phyloP scores from a whole-genome alignment of 306 rosid genomes.

The Cicer judaicum region DNA sequence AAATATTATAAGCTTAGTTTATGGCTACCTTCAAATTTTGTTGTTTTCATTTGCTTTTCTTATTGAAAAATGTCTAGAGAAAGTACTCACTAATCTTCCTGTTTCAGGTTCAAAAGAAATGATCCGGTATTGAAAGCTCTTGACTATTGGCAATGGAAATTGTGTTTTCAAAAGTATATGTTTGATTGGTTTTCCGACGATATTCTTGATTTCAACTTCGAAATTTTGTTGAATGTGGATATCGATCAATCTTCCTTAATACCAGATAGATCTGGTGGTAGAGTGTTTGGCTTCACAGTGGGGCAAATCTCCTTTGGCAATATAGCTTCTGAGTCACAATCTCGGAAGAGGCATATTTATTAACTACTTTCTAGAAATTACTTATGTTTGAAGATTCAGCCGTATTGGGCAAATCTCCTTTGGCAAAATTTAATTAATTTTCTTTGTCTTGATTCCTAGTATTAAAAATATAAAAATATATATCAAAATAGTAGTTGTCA shows the following conservation, averaged over 20 bases:
- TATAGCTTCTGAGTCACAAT: slow-evolving; percentile 45
- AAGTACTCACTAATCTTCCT: slow-evolving; percentile 40
- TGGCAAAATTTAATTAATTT: slow-evolving; percentile 61
- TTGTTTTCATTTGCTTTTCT: slow-evolving; percentile 31
- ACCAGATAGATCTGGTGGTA: slow-evolving; percentile 35
- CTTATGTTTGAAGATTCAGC: slow-evolving; percentile 50
- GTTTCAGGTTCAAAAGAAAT: slow-evolving; percentile 63
- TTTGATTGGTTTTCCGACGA: slow-evolving; percentile 48
- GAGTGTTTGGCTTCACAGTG: slow-evolving; percentile 44
- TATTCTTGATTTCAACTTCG: slow-evolving; percentile 38
- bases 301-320: slow-evolving; percentile 97
- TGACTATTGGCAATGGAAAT: slow-evolving; percentile 44
- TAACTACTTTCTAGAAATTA: slow-evolving; percentile 38
- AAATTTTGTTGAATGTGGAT: slow-evolving; percentile 45
- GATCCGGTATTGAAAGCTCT: slow-evolving; percentile 46
- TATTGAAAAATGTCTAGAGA: slow-evolving; percentile 23
- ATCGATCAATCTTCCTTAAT: slow-evolving; percentile 39
- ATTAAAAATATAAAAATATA: slow-evolving; percentile 28
- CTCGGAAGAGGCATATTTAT: slow-evolving; percentile 46
- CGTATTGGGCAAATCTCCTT: slow-evolving; percentile 84
- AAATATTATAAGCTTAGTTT: slow-evolving; percentile 23
- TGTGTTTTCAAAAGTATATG: slow-evolving; percentile 41
- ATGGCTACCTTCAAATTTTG: slow-evolving; percentile 32
- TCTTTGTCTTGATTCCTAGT: slow-evolving; percentile 40
- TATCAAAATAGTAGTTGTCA: slow-evolving; percentile 32